These are phyloP conservation scores for Zoysia matrella DNA, from an alignment of 202 grass and related monocot genomes.

Conservation along the genomic window DNA sequence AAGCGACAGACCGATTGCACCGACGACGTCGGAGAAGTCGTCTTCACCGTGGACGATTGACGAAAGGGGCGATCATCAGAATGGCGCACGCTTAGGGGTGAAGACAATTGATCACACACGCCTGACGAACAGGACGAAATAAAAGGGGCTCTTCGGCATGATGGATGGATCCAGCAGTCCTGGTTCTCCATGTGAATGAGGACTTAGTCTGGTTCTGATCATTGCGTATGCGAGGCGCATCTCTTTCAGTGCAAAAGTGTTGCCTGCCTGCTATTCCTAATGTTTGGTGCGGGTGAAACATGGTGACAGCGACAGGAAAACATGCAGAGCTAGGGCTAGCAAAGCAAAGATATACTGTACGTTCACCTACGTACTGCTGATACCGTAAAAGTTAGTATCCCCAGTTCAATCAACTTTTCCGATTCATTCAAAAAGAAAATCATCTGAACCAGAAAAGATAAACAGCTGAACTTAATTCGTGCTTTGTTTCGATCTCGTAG, in stretches of 20 bases:
- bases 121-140: not conserved
- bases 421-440: no score
- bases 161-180: not conserved
- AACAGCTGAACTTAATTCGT: no score
- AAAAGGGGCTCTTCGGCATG: not conserved
- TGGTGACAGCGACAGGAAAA: slow-evolving; percentile 18
- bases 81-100: not conserved
- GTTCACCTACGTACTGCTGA: no score
- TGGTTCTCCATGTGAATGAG: not conserved
- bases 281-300: slow-evolving; percentile 29
- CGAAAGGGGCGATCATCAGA: not conserved
- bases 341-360: no score
- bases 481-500: no score
- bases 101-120: not conserved
- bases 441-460: no score
- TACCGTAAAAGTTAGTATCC: no score
- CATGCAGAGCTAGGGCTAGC: not conserved
- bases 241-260: slow-evolving; percentile 42
- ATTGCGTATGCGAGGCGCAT: slow-evolving; percentile 36
- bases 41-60: not conserved
- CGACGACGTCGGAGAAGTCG: not conserved
- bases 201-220: not conserved
- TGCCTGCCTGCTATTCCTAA: slow-evolving; percentile 22
- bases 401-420: no score
- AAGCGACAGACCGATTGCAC: not conserved